A percentile compares a stretch with the other conserved stretches of the same genome.
phyloP scores from a whole-genome alignment of 257 asterid species.

The Salvia hispanica region DNA sequence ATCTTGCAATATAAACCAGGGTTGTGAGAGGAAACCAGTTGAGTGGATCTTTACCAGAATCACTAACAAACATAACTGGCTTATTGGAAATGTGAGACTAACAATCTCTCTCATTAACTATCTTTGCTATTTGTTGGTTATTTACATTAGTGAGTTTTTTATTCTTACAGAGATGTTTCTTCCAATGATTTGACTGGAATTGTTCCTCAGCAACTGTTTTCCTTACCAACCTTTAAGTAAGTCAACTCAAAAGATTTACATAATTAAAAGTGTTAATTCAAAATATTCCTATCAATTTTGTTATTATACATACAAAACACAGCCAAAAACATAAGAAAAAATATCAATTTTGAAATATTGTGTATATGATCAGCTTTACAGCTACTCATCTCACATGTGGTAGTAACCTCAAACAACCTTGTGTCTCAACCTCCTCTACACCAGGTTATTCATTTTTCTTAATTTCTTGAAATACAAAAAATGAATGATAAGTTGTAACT shows the following conservation, averaged over 20 bases:
- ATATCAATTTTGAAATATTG: neutral
- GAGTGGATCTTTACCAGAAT: conserved; percentile 63
- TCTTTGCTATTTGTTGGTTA: neutral
- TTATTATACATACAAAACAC: no score
- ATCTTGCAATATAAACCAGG: conserved; percentile 42
- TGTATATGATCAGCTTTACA: conserved; percentile 58
- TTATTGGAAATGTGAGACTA: conserved; percentile 59
- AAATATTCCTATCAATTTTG: no score
- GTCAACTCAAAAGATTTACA: conserved; percentile 9
- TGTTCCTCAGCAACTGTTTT: conserved; percentile 60
- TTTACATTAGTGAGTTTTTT: neutral
- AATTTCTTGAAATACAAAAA: neutral
- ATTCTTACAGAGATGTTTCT: conserved; percentile 71
- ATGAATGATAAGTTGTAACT: neutral
- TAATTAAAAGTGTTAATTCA: no score
- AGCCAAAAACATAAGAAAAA: no score
- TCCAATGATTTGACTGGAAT: conserved; percentile 71
- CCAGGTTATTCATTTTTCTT: conserved; percentile 45
- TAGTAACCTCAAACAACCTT: conserved; percentile 58
- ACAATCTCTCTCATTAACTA: neutral
- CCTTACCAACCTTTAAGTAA: conserved; percentile 70
- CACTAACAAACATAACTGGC: conserved; percentile 53
- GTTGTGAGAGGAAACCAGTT: conserved; percentile 60
- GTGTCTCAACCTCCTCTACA: conserved; percentile 62
- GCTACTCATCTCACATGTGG: conserved; percentile 74